Base-by-base conservation (phyloP, 106 monocot species). In the Acorus gramineus region DNA sequence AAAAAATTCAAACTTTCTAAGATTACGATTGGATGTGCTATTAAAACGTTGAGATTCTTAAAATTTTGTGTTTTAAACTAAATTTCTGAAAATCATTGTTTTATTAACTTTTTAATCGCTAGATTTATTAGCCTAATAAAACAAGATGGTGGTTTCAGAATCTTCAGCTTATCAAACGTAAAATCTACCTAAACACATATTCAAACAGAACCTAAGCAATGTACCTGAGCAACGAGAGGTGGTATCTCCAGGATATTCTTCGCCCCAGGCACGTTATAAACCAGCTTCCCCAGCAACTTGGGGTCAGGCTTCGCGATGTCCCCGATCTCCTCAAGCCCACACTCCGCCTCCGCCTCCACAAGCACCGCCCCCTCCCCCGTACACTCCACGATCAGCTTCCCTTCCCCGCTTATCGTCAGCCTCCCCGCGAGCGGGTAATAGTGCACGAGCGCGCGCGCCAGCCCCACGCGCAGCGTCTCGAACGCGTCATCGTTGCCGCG, bases 241-340 rank as follows among this genome's bases (percentile, higher is more conserved):
- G 92, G 91, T 3, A 87, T 82, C 73, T 92, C 87, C 61, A 92
- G 65, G 13, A 87, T 75, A 67, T 84, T 87, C 77, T 82, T 87
- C 0, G 92, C 92, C 3, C 77, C 79, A 8, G 87, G 87, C 50
- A 84, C 28, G 49, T 47, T 75, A 60, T 92, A 84, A 49, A 92
- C 79, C 67, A 92, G 92, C 79, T 82, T 84, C 6, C 81, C 84
- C 2, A 92, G 84, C 2, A 71, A 73, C 42, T 11, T 47, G 8
- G 86, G 86, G 52, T 92, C 92, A 4, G 92, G 81, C 75, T 87
- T 87, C 4, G 76, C 60, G 7, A 92, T 77, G 47, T 92, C 84
- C 2, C 87, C 92, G 45, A 92, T 74, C 43, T 71, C 87, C 3
- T 61, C 77, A 67, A 92, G 54, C 6, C 67, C 69, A 47, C 87